Evolutionary conservation across 352 stramenopile genomes (phyloP).

Genomic region (Pythium graminicola): DNA sequence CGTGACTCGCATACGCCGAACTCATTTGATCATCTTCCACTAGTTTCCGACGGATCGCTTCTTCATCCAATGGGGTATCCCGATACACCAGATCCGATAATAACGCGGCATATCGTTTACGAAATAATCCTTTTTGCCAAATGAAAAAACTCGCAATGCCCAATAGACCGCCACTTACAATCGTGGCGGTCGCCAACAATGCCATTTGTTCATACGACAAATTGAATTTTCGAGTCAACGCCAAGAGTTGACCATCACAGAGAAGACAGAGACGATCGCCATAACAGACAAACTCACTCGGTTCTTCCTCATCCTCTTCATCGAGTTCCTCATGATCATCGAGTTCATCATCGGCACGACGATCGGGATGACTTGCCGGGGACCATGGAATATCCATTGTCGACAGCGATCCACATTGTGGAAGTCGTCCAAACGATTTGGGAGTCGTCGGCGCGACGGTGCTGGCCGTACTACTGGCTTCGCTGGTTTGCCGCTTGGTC

Average conservation of each 20-base stretch:
- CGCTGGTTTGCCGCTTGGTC: conserved; percentile 11
- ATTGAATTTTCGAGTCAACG: conserved; percentile 66
- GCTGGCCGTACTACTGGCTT: conserved; percentile 14
- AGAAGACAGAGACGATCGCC: conserved; percentile 64
- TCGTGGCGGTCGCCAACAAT: conserved; percentile 41
- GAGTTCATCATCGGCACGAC: conserved; percentile 10
- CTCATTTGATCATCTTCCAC: neutral
- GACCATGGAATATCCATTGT: conserved; percentile 21
- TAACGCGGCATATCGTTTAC: conserved; percentile 65
- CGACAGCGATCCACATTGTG: conserved; percentile 16
- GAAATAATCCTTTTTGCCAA: conserved; percentile 60
- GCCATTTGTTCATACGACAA: conserved; percentile 73
- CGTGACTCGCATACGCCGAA: neutral
- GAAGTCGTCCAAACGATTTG: too few relatives aligned
- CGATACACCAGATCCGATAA: conserved; percentile 38
- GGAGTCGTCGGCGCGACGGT: conserved; percentile 3
- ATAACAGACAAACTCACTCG: conserved; percentile 63
- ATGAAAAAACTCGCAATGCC: conserved; percentile 63
- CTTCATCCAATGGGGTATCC: conserved; percentile 2
- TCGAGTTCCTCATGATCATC: conserved; percentile 37
- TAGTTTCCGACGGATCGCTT: neutral
- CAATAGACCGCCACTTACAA: conserved; percentile 50
- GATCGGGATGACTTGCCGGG: conserved; percentile 6
- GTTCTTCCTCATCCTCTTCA: conserved; percentile 27
- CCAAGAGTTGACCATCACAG: conserved; percentile 64